Evolutionary conservation across 495 filamentous ascomycete genomes (phyloP).

Genomic region (Penicillium roqueforti): DNA sequence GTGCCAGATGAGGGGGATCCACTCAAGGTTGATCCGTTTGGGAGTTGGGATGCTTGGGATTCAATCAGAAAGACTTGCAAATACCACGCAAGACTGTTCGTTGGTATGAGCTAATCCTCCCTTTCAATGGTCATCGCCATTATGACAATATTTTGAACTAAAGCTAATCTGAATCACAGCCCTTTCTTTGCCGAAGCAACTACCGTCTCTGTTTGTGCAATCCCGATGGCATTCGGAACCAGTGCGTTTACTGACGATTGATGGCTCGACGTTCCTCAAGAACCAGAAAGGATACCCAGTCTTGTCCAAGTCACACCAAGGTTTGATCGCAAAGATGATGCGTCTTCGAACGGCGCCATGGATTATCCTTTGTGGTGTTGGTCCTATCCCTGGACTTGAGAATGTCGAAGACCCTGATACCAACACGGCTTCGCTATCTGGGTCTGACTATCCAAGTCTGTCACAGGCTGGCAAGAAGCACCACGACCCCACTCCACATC

Average conservation of each 20-base stretch:
- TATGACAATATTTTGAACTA: not conserved
- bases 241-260: conserved; percentile 70
- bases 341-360: conserved; percentile 73
- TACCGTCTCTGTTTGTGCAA: conserved; percentile 70
- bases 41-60: conserved; percentile 93
- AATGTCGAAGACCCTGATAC: conserved; percentile 31
- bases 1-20: conserved; percentile 26
- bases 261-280: conserved; percentile 61
- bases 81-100: conserved; percentile 73
- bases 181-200: conserved; percentile 70
- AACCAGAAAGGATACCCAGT: conserved; percentile 81
- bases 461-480: conserved; percentile 54
- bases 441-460: conserved; percentile 61
- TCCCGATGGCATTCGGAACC: conserved; percentile 94
- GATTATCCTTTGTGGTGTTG: conserved; percentile 75
- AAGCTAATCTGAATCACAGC: conserved; percentile 42
- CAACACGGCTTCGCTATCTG: conserved; percentile 33
- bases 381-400: conserved; percentile 56
- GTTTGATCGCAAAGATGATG: conserved; percentile 77
- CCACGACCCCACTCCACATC: conserved; percentile 60
- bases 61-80: conserved; percentile 79
- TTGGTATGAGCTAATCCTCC: conserved; percentile 64
- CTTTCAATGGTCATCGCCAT: not conserved
- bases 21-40: conserved; percentile 58
- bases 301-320: conserved; percentile 75